These are phyloP conservation scores for Hypoxylon perforatum DNA, from an alignment of 495 filamentous ascomycete genomes.

Conservation along the genomic window DNA sequence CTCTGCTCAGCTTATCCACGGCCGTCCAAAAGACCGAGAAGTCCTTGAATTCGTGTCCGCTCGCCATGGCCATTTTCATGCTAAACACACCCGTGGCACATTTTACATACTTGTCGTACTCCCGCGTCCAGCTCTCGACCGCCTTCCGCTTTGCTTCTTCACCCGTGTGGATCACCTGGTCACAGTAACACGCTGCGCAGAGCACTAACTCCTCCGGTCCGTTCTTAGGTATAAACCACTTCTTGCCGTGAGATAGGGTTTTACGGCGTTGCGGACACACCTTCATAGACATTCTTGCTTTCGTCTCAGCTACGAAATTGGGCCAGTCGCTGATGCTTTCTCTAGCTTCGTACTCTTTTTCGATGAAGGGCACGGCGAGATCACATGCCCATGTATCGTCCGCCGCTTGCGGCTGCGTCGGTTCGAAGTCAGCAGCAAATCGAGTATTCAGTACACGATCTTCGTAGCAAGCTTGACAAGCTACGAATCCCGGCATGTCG, in stretches of 20 bases:
- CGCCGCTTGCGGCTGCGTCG: conserved; percentile 36
- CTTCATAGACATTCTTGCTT: conserved; percentile 37
- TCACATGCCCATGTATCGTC: conserved; percentile 50
- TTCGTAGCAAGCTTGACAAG: conserved; percentile 53
- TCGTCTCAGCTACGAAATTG: conserved; percentile 38
- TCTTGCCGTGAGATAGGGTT: conserved; percentile 28
- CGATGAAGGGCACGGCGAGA: conserved; percentile 45
- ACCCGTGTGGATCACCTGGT: conserved; percentile 46
- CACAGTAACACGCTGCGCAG: conserved; percentile 52
- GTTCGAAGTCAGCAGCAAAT: conserved; percentile 43
- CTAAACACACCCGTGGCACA: conserved; percentile 44
- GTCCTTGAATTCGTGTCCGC: conserved; percentile 44
- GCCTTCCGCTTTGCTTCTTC: conserved; percentile 42
- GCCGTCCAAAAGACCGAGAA: conserved; percentile 45
- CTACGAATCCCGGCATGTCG: conserved; percentile 45
- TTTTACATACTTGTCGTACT: conserved; percentile 11
- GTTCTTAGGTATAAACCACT: conserved; percentile 50
- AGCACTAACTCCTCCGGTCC: conserved; percentile 44
- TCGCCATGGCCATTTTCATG: conserved; percentile 44
- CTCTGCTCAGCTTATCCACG: conserved; percentile 28
- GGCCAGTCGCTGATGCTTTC: conserved; percentile 43
- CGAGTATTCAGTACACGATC: conserved; percentile 46
- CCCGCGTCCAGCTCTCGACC: conserved; percentile 22
- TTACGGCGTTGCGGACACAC: conserved; percentile 31
- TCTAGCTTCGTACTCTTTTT: conserved; percentile 42